Evolutionary conservation across 2,329 filamentous ascomycete genomes (phyloP).

Genomic region (Nothophoma quercina): DNA sequence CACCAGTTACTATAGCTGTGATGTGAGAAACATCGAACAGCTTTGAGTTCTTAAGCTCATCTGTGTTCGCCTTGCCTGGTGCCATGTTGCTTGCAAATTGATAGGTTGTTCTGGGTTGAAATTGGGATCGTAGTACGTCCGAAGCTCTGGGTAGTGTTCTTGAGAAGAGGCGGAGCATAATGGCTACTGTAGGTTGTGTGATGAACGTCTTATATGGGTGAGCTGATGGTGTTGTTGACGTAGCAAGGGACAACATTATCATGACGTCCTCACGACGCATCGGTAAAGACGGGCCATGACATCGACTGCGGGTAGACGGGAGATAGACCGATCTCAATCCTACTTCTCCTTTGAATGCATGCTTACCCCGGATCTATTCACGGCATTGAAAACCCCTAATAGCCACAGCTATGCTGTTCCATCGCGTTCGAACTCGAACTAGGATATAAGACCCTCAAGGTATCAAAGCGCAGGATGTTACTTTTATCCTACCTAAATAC

Average conservation of each 20-base stretch:
- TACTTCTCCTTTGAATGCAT: background rate
- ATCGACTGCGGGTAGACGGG: conserved; percentile 7
- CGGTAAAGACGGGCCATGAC: conserved; percentile 9
- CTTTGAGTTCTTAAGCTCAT: conserved; percentile 51
- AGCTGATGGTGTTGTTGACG: conserved; percentile 22
- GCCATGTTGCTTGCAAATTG: conserved; percentile 42
- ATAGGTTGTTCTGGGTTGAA: conserved; percentile 25
- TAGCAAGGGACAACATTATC: conserved; percentile 30
- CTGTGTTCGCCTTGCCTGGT: conserved; percentile 47
- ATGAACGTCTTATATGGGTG: conserved; percentile 21
- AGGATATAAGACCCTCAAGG: too few relatives aligned
- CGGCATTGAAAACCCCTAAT: background rate
- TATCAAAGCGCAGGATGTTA: too few relatives aligned
- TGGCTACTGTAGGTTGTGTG: background rate
- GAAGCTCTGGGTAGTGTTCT: conserved; percentile 20
- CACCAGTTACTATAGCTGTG: conserved; percentile 57
- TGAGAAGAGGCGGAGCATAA: conserved; percentile 44
- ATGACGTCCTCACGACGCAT: conserved; percentile 41
- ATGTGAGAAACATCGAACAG: conserved; percentile 57
- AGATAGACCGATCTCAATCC: background rate
- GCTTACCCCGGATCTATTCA: background rate
- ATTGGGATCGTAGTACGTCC: conserved; percentile 15
- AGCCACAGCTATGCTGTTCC: too few relatives aligned
- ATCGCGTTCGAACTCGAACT: too few relatives aligned
- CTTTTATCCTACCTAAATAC: too few relatives aligned